Evolutionary conservation across 345 rosid genomes (phyloP).

Genomic region (Triadica sebifera): DNA sequence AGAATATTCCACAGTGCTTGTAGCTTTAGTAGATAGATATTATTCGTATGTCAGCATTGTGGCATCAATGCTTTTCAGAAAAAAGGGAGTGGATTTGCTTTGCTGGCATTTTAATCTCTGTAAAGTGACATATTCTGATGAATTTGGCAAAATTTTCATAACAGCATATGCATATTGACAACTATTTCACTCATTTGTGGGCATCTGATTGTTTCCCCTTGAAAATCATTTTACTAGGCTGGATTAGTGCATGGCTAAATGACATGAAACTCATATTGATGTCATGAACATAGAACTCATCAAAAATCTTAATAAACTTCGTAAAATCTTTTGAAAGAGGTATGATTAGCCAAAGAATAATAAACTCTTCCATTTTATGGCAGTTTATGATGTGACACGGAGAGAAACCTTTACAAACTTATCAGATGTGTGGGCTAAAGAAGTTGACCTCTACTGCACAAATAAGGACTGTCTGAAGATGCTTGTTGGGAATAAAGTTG

Average conservation of each 20-base stretch:
- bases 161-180: no score
- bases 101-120: background rate
- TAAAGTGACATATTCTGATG: background rate
- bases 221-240: background rate
- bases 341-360: background rate
- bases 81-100: background rate
- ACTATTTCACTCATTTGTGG: background rate
- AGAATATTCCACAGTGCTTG: background rate
- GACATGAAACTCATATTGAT: background rate
- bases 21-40: background rate
- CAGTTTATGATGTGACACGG: conserved; percentile 90
- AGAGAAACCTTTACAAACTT: conserved; percentile 87
- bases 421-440: conserved; percentile 92
- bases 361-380: conserved; percentile 16
- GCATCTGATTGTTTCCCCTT: background rate
- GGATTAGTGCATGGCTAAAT: background rate
- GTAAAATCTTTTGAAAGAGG: background rate
- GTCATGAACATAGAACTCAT: background rate
- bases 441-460: conserved; percentile 76
- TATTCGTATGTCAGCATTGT: no score
- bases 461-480: conserved; percentile 83
- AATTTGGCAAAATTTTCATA: background rate
- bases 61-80: no score
- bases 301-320: background rate
- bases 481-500: conserved; percentile 97